Percentiles rank a stretch among this genome's conserved stretches.
Conservation (phyloP, 768 basidiomycete genomes). For the Pulveroboletus sp. region DNA sequence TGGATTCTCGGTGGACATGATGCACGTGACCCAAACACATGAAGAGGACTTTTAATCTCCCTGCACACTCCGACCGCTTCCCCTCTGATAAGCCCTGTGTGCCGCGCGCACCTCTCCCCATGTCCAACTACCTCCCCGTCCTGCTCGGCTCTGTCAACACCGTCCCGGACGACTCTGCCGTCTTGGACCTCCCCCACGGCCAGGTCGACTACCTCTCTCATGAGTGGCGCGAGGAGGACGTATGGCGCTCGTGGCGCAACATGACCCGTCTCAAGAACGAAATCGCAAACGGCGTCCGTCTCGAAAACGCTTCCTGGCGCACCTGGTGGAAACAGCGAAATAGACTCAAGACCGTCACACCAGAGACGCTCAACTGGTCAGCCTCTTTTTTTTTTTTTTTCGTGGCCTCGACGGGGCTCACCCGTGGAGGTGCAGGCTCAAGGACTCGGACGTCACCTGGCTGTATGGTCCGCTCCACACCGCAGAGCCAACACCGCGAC, state of each 20-base stretch:
- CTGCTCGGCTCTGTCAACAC: slow-evolving; percentile 63
- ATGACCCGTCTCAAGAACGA: slow-evolving; percentile 99
- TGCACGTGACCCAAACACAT: slow-evolving; percentile 14
- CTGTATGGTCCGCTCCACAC: slow-evolving; percentile 96
- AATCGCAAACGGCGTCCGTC: slow-evolving; percentile 89
- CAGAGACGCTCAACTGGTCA: slow-evolving; percentile 98
- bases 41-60: slow-evolving; percentile 19
- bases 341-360: slow-evolving; percentile 89
- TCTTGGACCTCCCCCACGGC: slow-evolving; percentile 82
- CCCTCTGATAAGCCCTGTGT: slow-evolving; percentile 1
- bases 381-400: slow-evolving; percentile 26
- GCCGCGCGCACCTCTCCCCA: slow-evolving; percentile 28
- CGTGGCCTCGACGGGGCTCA: slow-evolving; percentile 6
- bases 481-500: slow-evolving; percentile 65
- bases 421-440: slow-evolving; percentile 64
- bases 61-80: slow-evolving; percentile 8
- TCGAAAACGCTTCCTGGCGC: slow-evolving; percentile 98
- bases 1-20: slow-evolving; percentile 45
- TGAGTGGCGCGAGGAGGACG: slow-evolving; percentile 97
- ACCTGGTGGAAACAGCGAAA: slow-evolving; percentile 99
- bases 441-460: slow-evolving; percentile 99
- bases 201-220: slow-evolving; percentile 99
- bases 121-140: slow-evolving; percentile 71
- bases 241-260: slow-evolving; percentile 96
- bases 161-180: slow-evolving; percentile 71